These are phyloP conservation scores for Plasmopara viticola DNA, from an alignment of 352 stramenopile genomes.

Conservation along the genomic window DNA sequence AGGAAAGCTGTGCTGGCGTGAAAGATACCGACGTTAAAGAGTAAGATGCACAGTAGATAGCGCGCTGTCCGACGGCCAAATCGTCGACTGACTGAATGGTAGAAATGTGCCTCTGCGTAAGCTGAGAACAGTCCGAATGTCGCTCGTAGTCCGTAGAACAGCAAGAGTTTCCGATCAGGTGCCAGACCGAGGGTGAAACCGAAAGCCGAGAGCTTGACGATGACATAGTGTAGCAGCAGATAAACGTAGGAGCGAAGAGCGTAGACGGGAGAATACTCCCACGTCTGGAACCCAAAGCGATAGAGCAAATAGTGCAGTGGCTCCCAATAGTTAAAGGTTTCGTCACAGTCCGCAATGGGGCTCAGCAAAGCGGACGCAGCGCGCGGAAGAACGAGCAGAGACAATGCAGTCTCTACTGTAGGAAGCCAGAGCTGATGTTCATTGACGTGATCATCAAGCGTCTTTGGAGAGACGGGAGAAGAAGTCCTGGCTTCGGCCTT, in stretches of 20 bases:
- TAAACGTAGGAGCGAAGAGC: slow-evolving; percentile 96
- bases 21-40: slow-evolving; percentile 90
- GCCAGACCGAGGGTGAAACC: slow-evolving; percentile 34
- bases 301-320: slow-evolving; percentile 96
- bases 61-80: slow-evolving; percentile 62
- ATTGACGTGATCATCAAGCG: slow-evolving; percentile 14
- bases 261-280: slow-evolving; percentile 90
- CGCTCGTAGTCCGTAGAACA: slow-evolving; percentile 89
- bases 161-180: slow-evolving; percentile 51
- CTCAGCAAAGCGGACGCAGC: slow-evolving; percentile 52
- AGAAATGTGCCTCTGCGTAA: slow-evolving; percentile 84
- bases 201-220: slow-evolving; percentile 39
- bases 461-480: slow-evolving; percentile 1
- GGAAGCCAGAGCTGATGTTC: slow-evolving; percentile 55
- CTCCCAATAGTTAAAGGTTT: slow-evolving; percentile 99
- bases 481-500: slow-evolving; percentile 17
- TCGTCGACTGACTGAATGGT: slow-evolving; percentile 47
- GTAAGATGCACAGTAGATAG: slow-evolving; percentile 69
- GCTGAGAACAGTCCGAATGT: slow-evolving; percentile 70
- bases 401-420: slow-evolving; percentile 51
- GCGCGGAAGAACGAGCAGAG: slow-evolving; percentile 58
- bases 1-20: slow-evolving; percentile 89
- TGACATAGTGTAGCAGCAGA: slow-evolving; percentile 54
- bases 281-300: slow-evolving; percentile 86
- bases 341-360: slow-evolving; percentile 95